phyloP scores from a whole-genome alignment of 2,329 filamentous ascomycete species.

The Incumbomyces delicatus region DNA sequence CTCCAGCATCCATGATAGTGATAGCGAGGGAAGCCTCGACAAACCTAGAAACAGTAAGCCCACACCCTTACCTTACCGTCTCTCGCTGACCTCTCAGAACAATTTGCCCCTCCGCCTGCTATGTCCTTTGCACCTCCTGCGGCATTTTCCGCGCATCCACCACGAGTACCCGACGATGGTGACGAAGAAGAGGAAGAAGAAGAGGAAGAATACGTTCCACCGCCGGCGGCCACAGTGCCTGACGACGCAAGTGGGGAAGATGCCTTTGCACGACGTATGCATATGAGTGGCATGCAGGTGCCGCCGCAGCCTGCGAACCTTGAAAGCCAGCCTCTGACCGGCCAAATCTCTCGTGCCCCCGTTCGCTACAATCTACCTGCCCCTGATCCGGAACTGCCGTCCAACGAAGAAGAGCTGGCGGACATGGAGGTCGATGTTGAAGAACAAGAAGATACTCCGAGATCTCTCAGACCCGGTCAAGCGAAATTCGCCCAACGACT shows the following conservation, averaged over 20 bases:
- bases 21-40: conserved; percentile 31
- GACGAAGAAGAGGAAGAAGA: conserved; percentile 14
- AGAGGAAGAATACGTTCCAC: conserved; percentile 22
- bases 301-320: conserved; percentile 25
- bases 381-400: conserved; percentile 42
- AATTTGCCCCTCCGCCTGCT: conserved; percentile 40
- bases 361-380: conserved; percentile 58
- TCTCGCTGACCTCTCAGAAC: conserved; percentile 25
- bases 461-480: conserved; percentile 65
- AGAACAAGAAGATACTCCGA: conserved; percentile 31
- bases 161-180: conserved; percentile 21
- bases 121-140: conserved; percentile 44
- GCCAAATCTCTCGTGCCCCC: conserved; percentile 62
- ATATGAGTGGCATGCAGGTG: conserved; percentile 40
- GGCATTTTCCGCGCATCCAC: conserved; percentile 21
- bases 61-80: no score
- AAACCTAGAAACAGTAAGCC: conserved; percentile 35
- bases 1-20: conserved; percentile 40
- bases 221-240: conserved; percentile 24
- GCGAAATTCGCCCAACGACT: conserved; percentile 77
- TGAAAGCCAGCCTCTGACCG: conserved; percentile 21
- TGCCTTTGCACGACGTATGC: conserved; percentile 55
- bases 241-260: conserved; percentile 60
- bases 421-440: conserved; percentile 19
- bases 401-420: conserved; percentile 44